Evolutionary conservation across 352 stramenopile species (phyloP), one percentile per base, ranked within the genome.

Genomic region (Pythium scleroteichum): DNA sequence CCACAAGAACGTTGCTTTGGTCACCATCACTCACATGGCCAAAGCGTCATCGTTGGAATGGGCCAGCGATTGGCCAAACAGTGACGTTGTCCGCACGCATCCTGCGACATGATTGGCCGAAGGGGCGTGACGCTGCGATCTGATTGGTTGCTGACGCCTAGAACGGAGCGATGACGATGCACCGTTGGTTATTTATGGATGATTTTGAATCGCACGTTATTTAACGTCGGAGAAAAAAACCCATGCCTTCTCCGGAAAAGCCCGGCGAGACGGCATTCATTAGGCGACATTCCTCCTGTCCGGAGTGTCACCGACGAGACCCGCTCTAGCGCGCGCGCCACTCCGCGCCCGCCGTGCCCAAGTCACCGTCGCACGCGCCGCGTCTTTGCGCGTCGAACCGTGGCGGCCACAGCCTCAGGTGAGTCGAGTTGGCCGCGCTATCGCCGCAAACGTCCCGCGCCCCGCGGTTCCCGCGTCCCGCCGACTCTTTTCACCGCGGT

Each of bases 51-150:
- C 17, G 23, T 39, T 54, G 32, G 20, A 52, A 23, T 29, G 47
- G 26, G 6, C n/a, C 24, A 39, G 5, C 35, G 57, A 64, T 64
- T 64, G 57, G 57, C 16, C 57, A 64, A 64, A 64, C 57, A 54
- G 13, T 50, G 19, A 40, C 22, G 20, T n/a, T 39, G 17, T 20
- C 50, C 4, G 19, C n/a, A 14, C 19, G 33, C 22, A 27, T 53
- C 23, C 33, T 20, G 23, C 17, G 14, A 41, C 51, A 3, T 57
- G 23, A 64, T 64, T 64, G 56, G 56, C 20, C 26, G 6, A 4
- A 22, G 7, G n/a, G 24, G 27, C 2, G n/a, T 64, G 56, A 57
- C 56, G 46, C 47, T 46, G 16, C 4, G 3, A 12, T 13, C 29
- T 42, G 58, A 66, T 66, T 66, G 58, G 58, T 23, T 59, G 3